Evolutionary conservation across 2,329 filamentous ascomycete species (phyloP), one percentile per base, ranked within the genome.

Genomic region (Fusarium verticillioides): DNA sequence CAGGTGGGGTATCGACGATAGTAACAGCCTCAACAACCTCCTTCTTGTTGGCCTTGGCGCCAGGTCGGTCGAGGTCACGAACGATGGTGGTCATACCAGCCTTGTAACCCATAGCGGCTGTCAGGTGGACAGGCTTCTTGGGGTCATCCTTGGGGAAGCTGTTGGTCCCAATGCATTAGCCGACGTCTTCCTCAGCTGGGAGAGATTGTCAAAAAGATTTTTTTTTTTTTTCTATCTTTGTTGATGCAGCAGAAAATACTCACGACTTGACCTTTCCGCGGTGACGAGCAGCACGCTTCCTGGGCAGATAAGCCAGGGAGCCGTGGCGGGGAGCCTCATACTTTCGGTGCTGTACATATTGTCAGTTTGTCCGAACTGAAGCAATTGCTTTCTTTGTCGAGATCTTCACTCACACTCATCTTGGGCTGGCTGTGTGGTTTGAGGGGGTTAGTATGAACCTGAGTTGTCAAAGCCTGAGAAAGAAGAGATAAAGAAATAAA

Each of bases 101-200:
- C 94, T 99, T 99, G 93, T 99, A 99, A 86, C 96, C 96, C 92
- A 98, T 95, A 83, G 94, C 88, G 83, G 96, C 96, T 77, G 96
- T 99, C 83, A 99, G 92, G 91, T 99, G 96, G 86, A 98, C 94
- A 83, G 95, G 94, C 93, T 98, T 97, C 94, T 98, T 98, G 84
- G 95, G 89, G 91, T 99, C 95, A 94, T 99, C 96, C 93, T 98
- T 98, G 84, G 96, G 96, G 92, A 99, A 99, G 87, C 94, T 97
- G 83, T 80, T 80, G 70, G 70, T 63, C 36, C 68, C 60, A 75
- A 78, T 73, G 72, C 68, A 63, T 80, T 75, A 81, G 79, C 77
- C 67, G 75, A 65, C 67, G 66, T 53, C 50, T 43, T 61, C 65
- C 18, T 40, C 10, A 23, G 4, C 13, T 40, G 4, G 16, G 30